These are phyloP conservation scores for Entomortierella lignicola DNA, from an alignment of 192 early-diverging fungal genomes.

Conservation along the genomic window DNA sequence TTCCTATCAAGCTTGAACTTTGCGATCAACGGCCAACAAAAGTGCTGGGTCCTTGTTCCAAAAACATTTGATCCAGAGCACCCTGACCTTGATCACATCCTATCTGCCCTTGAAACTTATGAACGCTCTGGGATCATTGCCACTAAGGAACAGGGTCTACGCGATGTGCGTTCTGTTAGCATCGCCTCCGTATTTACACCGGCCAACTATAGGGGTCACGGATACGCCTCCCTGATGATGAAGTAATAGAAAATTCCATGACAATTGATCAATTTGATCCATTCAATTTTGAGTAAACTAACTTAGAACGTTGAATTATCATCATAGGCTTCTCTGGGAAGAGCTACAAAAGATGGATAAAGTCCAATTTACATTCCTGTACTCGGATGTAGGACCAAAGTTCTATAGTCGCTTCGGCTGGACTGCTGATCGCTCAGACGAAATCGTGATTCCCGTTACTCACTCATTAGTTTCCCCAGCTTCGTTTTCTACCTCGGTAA, in stretches of 20 bases:
- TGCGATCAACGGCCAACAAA: slow-evolving; percentile 19
- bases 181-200: slow-evolving; percentile 44
- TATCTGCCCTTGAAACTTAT: slow-evolving; percentile 31
- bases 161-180: slow-evolving; percentile 26
- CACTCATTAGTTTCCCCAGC: background rate
- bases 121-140: slow-evolving; percentile 27
- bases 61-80: slow-evolving; percentile 27
- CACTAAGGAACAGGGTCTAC: slow-evolving; percentile 25
- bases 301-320: no score
- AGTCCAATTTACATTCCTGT: slow-evolving; percentile 29
- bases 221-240: slow-evolving; percentile 39
- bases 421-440: slow-evolving; percentile 17
- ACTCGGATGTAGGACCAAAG: slow-evolving; percentile 33
- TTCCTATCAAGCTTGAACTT: slow-evolving; percentile 19
- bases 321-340: slow-evolving; percentile 37
- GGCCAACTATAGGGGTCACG: slow-evolving; percentile 12
- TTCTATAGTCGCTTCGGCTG: slow-evolving; percentile 42
- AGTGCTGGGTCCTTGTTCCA: slow-evolving; percentile 41
- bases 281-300: background rate
- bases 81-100: slow-evolving; percentile 19
- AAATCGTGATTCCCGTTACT: slow-evolving; percentile 27
- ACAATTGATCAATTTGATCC: background rate
- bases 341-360: slow-evolving; percentile 23
- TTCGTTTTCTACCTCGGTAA: background rate
- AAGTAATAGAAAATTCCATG: slow-evolving; percentile 20